These are phyloP conservation scores for Epichloe uncinata DNA, from an alignment of 2,329 filamentous ascomycete genomes.

Conservation along the genomic window DNA sequence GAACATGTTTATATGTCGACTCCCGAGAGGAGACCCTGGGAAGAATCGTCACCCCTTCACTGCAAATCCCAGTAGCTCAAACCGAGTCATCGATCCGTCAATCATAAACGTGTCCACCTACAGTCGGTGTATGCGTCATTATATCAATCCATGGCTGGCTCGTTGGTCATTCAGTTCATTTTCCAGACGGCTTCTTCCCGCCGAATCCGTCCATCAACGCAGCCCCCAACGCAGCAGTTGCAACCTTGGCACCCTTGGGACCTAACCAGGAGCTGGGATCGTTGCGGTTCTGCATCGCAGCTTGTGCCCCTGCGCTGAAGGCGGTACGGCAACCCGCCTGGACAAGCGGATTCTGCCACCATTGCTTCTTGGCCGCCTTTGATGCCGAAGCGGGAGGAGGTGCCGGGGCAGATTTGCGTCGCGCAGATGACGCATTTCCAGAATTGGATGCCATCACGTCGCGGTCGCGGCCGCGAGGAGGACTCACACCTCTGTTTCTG, in stretches of 20 bases:
- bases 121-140: not conserved
- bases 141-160: not conserved
- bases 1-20: not conserved
- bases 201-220: slow-evolving; percentile 35
- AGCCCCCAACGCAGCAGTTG: slow-evolving; percentile 34
- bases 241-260: slow-evolving; percentile 34
- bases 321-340: slow-evolving; percentile 33
- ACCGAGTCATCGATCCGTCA: too few relatives aligned
- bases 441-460: slow-evolving; percentile 3
- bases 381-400: slow-evolving; percentile 9
- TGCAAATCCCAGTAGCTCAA: too few relatives aligned
- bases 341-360: slow-evolving; percentile 25
- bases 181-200: slow-evolving; percentile 10
- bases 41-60: not conserved
- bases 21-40: not conserved
- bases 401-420: slow-evolving; percentile 9
- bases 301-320: slow-evolving; percentile 33
- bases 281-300: slow-evolving; percentile 31
- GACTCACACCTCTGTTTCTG: slow-evolving; percentile 7
- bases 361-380: slow-evolving; percentile 14
- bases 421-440: slow-evolving; percentile 3
- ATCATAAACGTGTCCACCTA: not conserved
- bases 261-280: slow-evolving; percentile 34
- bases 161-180: not conserved
- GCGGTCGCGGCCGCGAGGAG: slow-evolving; percentile 10